A percentile compares a stretch with the other conserved stretches of the same genome.
Conservation (phyloP, 306 rosid genomes). For the Inga laurina region DNA sequence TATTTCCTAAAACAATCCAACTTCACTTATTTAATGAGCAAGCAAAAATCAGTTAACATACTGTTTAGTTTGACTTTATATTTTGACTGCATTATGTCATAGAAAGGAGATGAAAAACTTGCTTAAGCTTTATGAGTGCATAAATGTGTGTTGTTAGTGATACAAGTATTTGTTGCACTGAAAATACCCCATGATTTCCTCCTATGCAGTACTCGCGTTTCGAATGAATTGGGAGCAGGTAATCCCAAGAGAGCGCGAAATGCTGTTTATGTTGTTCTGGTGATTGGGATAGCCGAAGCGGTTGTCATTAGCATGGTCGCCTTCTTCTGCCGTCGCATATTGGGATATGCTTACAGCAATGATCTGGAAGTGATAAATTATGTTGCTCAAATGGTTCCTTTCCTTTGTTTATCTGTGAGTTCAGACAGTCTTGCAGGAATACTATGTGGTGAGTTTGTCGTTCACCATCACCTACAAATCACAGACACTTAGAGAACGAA, state of each 20-base stretch:
- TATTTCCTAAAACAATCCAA: background rate
- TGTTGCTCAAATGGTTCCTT: constrained; percentile 52
- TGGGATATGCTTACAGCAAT: constrained; percentile 64
- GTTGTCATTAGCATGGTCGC: constrained; percentile 35
- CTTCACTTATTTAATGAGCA: background rate
- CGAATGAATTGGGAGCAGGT: constrained; percentile 73
- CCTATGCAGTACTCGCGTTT: constrained; percentile 57
- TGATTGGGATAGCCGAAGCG: constrained; percentile 50
- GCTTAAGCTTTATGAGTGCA: background rate
- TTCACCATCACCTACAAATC: background rate
- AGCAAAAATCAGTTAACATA: background rate
- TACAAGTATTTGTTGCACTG: background rate
- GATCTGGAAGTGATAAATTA: constrained; percentile 51
- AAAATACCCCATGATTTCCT: background rate
- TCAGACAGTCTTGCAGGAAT: constrained; percentile 46
- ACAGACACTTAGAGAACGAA: background rate
- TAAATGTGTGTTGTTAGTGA: background rate
- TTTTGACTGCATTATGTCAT: background rate
- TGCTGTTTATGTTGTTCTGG: constrained; percentile 38
- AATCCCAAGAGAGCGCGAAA: constrained; percentile 50
- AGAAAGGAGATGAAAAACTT: background rate
- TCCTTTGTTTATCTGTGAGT: constrained; percentile 42
- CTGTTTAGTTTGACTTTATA: background rate
- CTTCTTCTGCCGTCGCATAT: constrained; percentile 30
- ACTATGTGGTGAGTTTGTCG: constrained; percentile 41